Evolutionary conservation across 805 yeast species (phyloP).

Genomic region (Candida coquimbonensis): DNA sequence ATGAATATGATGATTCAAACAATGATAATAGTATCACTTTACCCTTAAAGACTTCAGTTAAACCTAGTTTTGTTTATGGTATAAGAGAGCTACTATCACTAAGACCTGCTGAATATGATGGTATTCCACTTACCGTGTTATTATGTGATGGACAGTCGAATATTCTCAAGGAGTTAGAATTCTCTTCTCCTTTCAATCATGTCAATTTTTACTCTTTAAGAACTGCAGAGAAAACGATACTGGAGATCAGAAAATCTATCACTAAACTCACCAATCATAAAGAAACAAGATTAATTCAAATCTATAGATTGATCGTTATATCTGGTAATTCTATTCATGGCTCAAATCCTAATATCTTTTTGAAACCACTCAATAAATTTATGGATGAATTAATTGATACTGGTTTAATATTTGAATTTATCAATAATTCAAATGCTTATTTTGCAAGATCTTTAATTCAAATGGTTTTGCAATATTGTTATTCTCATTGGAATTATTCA

Average conservation of each 20-base stretch:
- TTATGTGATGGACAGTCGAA: background rate
- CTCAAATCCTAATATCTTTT: conserved; percentile 32
- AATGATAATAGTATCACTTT: background rate
- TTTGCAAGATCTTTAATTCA: conserved; percentile 31
- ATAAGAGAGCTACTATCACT: conserved; percentile 13
- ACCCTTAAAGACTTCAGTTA: background rate
- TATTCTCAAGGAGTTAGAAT: conserved; percentile 1
- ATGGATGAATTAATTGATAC: conserved; percentile 35
- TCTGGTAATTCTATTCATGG: conserved; percentile 25
- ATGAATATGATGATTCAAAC: background rate
- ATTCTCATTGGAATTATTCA: conserved; percentile 36
- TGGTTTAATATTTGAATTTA: conserved; percentile 27
- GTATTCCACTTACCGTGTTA: conserved; percentile 7
- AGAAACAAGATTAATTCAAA: conserved; percentile 23
- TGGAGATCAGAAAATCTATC: conserved; percentile 15
- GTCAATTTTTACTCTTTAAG: conserved; percentile 19
- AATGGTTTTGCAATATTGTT: conserved; percentile 36
- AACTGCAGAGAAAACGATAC: conserved; percentile 22
- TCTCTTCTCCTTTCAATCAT: conserved; percentile 8
- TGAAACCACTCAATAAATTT: conserved; percentile 30
- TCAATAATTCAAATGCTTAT: conserved; percentile 18
- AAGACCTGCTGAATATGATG: conserved; percentile 15
- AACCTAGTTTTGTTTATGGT: conserved; percentile 8
- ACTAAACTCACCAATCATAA: conserved; percentile 12
- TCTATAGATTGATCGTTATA: conserved; percentile 27